Conservation (phyloP, 225 moss, liverwort and hornwort species). For the Climacium dendroides region DNA sequence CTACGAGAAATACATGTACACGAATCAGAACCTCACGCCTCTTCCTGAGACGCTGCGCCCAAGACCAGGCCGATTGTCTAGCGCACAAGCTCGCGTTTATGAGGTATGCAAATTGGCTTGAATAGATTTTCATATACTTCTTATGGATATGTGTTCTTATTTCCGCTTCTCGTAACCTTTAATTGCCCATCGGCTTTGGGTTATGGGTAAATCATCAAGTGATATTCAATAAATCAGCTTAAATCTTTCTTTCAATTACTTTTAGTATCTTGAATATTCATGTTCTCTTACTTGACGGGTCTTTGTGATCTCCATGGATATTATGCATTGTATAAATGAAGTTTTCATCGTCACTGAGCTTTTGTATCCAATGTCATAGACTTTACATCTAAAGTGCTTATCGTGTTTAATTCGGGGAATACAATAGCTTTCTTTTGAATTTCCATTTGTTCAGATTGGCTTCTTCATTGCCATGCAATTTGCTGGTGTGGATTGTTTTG, state of each 20-base stretch:
- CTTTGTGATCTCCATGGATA: background rate
- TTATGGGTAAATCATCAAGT: background rate
- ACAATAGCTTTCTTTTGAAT: background rate
- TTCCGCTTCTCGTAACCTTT: background rate
- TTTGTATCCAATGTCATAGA: background rate
- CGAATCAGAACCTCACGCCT: conserved; percentile 55
- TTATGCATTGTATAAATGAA: background rate
- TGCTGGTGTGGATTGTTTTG: background rate
- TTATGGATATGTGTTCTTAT: background rate
- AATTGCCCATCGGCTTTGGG: background rate
- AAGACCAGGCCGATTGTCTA: conserved; percentile 63
- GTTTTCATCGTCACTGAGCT: background rate
- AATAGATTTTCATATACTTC: background rate
- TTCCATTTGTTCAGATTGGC: background rate
- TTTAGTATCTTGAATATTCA: background rate
- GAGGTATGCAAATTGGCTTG: conserved; percentile 33
- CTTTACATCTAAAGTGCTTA: background rate
- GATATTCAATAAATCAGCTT: background rate
- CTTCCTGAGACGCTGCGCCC: conserved; percentile 77
- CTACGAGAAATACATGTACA: conserved; percentile 53
- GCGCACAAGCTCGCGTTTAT: conserved; percentile 72
- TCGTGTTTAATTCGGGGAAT: background rate
- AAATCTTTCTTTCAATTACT: background rate
- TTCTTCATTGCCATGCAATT: background rate
- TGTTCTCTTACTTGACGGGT: background rate